Base-by-base conservation (phyloP, 2,329 filamentous ascomycete species). In the Nigrospora oryzae region DNA sequence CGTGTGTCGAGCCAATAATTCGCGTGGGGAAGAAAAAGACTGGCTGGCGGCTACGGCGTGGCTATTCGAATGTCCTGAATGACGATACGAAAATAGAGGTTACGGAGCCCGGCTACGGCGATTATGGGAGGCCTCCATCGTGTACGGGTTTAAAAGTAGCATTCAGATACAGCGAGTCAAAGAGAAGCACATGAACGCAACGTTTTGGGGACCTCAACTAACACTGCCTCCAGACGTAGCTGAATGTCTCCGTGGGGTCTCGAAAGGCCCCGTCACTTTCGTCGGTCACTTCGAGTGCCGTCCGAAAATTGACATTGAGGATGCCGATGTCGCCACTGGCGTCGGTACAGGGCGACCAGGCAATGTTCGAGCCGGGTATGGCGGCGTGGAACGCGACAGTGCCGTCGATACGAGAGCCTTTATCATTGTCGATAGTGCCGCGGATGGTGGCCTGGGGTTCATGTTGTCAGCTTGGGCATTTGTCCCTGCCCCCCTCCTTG, bases 241-340 rank as follows among this genome's bases (percentile, higher is more conserved):
- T 56, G 57, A 58, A 64, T 46, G 53, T 61, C 56, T 68, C 63
- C 1, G 54, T 59, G 5, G 56, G 45, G 5, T 53, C 44, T 51
- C 64, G 62, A 45, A 66, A 67, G 51, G 57, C 62, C 16, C 51
- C 58, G 48, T 58, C 56, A 53, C 55, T 52, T 23, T 49, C 39
- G 33, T 53, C 60, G 38, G 57, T 56, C 19, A 60, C 61, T 30
- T 45, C 54, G 15, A 68, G 57, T 5, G 60, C 62, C 41, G 62
- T 59, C 46, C 65, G 60, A 57, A 67, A 67, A 56, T 67, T 66
- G 59, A 68, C 59, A 51, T 68, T 66, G 36, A 67, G 53, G 40
- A 66, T 59, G 17, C 64, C 65, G 33, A 64, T 56, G 51, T 52
- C 56, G 33, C 64, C 63, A 41, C 55, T 51, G 37, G 51, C 40